Percentiles rank a stretch among this genome's conserved stretches.
Evolutionary conservation across 2,329 filamentous ascomycete species (phyloP).

Genomic region (Neophaeococcomyces mojaviensis): DNA sequence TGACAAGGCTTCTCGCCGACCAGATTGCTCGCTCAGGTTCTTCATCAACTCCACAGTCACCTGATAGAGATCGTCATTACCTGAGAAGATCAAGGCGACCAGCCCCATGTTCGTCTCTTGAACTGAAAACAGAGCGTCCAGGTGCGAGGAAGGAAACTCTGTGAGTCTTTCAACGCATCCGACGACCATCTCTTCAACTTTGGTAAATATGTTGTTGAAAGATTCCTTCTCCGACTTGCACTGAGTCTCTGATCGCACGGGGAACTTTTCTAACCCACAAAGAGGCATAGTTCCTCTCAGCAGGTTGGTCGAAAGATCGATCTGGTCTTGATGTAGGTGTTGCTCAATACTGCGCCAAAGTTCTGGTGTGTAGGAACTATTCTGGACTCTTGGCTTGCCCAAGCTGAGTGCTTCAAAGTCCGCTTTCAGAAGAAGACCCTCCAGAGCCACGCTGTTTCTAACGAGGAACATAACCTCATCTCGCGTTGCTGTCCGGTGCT

Average conservation of each 20-base stretch:
- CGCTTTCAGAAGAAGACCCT: constrained; percentile 61
- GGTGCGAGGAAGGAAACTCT: constrained; percentile 62
- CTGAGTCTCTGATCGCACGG: constrained; percentile 37
- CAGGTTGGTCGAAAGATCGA: constrained; percentile 67
- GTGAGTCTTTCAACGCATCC: constrained; percentile 70
- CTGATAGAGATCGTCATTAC: constrained; percentile 69
- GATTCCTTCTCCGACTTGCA: constrained; percentile 49
- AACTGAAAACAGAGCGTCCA: constrained; percentile 63
- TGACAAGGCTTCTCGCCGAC: constrained; percentile 53
- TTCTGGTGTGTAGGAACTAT: constrained; percentile 59
- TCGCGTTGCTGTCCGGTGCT: constrained; percentile 43
- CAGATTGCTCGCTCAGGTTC: constrained; percentile 64
- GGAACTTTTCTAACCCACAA: constrained; percentile 67
- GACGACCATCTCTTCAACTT: constrained; percentile 57
- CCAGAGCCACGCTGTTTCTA: constrained; percentile 58
- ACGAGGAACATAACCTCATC: constrained; percentile 55
- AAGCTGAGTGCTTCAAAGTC: constrained; percentile 59
- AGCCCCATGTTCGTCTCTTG: constrained; percentile 64
- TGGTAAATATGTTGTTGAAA: constrained; percentile 68
- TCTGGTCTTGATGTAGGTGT: constrained; percentile 57
- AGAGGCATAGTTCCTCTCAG: constrained; percentile 63
- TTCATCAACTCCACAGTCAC: constrained; percentile 77
- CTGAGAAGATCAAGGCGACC: constrained; percentile 72
- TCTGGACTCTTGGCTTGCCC: neutral
- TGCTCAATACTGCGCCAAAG: constrained; percentile 73